Percentiles rank a stretch among this genome's conserved stretches.
These are phyloP conservation scores for Mycena indigotica DNA, from an alignment of 768 basidiomycete genomes.

Conservation along the genomic window DNA sequence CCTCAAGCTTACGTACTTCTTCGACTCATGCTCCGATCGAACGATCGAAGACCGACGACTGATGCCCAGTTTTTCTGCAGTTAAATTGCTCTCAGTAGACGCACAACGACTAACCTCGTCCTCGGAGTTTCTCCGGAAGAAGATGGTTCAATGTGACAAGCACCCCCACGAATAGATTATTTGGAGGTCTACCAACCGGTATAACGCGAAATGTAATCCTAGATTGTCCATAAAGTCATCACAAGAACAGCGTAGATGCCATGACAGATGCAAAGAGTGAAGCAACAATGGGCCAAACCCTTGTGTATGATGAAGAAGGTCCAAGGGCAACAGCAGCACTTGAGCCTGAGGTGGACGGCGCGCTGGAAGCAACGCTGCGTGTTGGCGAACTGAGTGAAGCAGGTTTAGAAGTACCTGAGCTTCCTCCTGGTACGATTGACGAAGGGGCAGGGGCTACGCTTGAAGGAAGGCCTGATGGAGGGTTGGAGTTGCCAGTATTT, in stretches of 20 bases:
- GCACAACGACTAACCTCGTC: no score
- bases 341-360: slow-evolving; percentile 11
- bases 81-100: no score
- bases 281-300: slow-evolving; percentile 15
- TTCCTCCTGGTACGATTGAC: no score
- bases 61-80: no score
- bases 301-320: slow-evolving; percentile 6
- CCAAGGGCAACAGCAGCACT: slow-evolving; percentile 18
- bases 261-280: slow-evolving; percentile 20
- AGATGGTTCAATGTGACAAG: no score
- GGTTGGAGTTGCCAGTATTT: neutral
- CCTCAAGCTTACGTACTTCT: no score
- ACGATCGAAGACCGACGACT: no score
- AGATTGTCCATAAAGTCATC: slow-evolving; percentile 10
- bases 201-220: neutral
- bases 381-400: no score
- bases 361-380: neutral
- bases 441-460: neutral
- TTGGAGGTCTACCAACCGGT: neutral
- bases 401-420: no score
- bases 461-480: neutral
- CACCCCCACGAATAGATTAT: no score
- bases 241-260: slow-evolving; percentile 25
- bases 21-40: no score
- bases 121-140: no score